Conservation (phyloP, 495 filamentous ascomycete species). For the Neurospora discreta region DNA sequence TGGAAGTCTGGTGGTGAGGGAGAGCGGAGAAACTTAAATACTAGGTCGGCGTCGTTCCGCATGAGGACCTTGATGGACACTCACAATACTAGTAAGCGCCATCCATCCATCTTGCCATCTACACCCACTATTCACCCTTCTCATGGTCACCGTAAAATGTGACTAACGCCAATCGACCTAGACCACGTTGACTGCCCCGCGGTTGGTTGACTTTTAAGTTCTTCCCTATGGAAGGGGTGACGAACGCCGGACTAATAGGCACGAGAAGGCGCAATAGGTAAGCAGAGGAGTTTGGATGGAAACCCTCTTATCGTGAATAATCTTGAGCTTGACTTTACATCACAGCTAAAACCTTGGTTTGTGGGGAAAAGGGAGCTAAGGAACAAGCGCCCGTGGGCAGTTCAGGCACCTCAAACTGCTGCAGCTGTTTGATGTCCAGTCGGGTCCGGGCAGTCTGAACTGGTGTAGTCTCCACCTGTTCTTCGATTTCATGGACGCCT, state of each 20-base stretch:
- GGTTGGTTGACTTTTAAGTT: background rate
- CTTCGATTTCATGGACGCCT: background rate
- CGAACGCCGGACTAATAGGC: background rate
- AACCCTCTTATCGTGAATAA: background rate
- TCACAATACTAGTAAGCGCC: background rate
- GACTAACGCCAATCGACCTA: background rate
- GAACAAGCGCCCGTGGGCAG: background rate
- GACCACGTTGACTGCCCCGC: background rate
- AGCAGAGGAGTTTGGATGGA: background rate
- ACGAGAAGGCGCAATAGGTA: background rate
- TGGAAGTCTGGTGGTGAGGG: background rate
- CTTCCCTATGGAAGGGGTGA: background rate
- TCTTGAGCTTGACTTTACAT: background rate
- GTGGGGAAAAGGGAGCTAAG: background rate
- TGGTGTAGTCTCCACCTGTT: background rate
- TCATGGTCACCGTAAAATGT: background rate
- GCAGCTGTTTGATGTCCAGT: background rate
- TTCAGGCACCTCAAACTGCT: background rate
- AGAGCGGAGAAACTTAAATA: background rate
- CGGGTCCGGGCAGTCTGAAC: background rate
- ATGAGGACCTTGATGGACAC: background rate
- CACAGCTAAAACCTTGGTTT: background rate
- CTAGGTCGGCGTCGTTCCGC: background rate
- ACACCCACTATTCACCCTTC: background rate
- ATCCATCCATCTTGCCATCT: background rate